Percentiles rank a stretch among this genome's conserved stretches.
Evolutionary conservation across 352 stramenopile species (phyloP).

Genomic region (Thalassiosira livingstoniorum): DNA sequence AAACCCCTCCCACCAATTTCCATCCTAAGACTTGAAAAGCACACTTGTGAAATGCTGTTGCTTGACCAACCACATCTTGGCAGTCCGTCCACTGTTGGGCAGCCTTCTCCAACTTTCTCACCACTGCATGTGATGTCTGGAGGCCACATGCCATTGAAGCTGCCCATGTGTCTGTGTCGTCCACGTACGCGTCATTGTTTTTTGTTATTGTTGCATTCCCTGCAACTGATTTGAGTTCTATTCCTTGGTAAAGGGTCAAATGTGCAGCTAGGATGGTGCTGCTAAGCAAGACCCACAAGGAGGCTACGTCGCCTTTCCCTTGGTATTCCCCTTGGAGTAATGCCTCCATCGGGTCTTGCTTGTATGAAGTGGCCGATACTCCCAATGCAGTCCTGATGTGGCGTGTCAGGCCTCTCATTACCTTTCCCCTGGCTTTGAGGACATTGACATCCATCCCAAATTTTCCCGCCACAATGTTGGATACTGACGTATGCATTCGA

Average conservation of each 20-base stretch:
- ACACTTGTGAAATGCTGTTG: conserved; percentile 29
- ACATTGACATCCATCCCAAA: not conserved
- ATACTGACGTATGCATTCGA: not conserved
- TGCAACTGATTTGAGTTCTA: not conserved
- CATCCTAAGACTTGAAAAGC: not conserved
- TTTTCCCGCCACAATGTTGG: not conserved
- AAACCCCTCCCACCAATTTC: not conserved
- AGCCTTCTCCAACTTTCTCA: not conserved
- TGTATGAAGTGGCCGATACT: not conserved
- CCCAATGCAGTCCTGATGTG: not conserved
- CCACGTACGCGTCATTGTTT: conserved; percentile 5
- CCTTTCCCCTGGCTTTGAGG: not conserved
- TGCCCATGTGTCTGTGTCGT: conserved; percentile 7
- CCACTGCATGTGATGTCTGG: not conserved
- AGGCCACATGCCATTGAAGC: no score
- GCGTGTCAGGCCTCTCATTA: not conserved
- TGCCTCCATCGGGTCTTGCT: no score
- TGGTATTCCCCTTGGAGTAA: not conserved
- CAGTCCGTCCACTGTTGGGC: conserved; percentile 17
- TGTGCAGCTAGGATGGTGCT: not conserved
- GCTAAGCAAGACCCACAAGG: no score
- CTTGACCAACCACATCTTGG: not conserved
- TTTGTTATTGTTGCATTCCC: not conserved
- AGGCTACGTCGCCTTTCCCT: not conserved
- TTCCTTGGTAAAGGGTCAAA: not conserved